phyloP scores from a whole-genome alignment of 495 filamentous ascomycete genomes.

The Astrothelium subdiscretum region DNA sequence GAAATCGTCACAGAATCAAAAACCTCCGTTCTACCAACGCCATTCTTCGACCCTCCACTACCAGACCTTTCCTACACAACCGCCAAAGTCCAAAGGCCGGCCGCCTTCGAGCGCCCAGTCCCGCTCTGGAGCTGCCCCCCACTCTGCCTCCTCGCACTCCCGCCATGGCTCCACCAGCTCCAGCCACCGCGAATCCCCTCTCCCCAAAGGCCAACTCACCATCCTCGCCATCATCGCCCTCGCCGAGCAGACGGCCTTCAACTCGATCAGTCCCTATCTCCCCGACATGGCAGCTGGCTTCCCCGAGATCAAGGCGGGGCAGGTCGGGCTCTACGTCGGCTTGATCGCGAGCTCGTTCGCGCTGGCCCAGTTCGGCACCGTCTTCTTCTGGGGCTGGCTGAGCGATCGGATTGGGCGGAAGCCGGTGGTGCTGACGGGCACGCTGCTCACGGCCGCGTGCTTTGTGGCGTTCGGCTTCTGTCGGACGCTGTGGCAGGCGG shows the following conservation, averaged over 20 bases:
- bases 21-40: slow-evolving; percentile 27
- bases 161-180: slow-evolving; percentile 11
- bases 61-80: slow-evolving; percentile 87
- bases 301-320: slow-evolving; percentile 55
- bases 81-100: slow-evolving; percentile 66
- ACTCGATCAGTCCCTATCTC: slow-evolving; percentile 92
- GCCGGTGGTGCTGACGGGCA: slow-evolving; percentile 81
- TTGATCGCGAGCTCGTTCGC: slow-evolving; percentile 83
- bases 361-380: slow-evolving; percentile 79
- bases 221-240: slow-evolving; percentile 81
- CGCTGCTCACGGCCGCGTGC: slow-evolving; percentile 63
- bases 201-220: slow-evolving; percentile 72
- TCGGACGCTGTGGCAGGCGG: slow-evolving; percentile 65
- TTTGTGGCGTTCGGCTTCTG: slow-evolving; percentile 87
- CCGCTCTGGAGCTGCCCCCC: not conserved
- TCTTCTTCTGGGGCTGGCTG: slow-evolving; percentile 88
- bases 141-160: not conserved
- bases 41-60: slow-evolving; percentile 71
- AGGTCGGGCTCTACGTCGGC: slow-evolving; percentile 83
- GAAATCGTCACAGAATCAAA: not conserved
- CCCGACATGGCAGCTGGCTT: slow-evolving; percentile 85
- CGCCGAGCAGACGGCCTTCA: slow-evolving; percentile 89
- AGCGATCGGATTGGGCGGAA: slow-evolving; percentile 87
- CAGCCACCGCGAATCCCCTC: slow-evolving; percentile 42
- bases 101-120: slow-evolving; percentile 18